Conservation (phyloP, 352 stramenopile species). For the Globisporangium canariense region DNA sequence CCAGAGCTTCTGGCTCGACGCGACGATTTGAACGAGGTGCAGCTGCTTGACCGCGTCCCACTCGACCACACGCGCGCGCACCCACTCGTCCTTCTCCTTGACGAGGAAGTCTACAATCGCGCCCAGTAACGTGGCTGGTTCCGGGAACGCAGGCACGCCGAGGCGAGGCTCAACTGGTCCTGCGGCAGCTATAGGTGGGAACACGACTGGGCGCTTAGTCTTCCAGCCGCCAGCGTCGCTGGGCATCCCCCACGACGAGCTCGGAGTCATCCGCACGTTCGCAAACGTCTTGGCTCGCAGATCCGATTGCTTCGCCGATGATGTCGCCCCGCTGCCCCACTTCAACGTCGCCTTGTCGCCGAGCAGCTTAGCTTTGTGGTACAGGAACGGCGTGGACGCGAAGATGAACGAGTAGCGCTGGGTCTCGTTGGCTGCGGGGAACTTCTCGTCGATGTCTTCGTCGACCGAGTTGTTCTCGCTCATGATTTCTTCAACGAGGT, state of each 20-base stretch:
- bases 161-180: constrained; percentile 21
- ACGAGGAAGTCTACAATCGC: constrained; percentile 75
- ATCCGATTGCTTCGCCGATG: constrained; percentile 21
- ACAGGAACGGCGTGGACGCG: constrained; percentile 65
- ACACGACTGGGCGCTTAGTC: constrained; percentile 40
- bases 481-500: constrained; percentile 83
- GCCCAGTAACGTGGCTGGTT: constrained; percentile 40
- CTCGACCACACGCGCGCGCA: constrained; percentile 64
- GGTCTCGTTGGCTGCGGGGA: constrained; percentile 29
- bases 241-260: constrained; percentile 29
- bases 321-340: constrained; percentile 11
- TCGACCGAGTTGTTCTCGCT: constrained; percentile 53
- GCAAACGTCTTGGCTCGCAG: constrained; percentile 27
- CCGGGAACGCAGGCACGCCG: constrained; percentile 54
- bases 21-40: constrained; percentile 67
- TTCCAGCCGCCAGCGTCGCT: constrained; percentile 41
- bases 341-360: constrained; percentile 39
- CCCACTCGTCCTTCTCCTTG: constrained; percentile 66
- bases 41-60: constrained; percentile 61
- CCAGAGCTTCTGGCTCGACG: constrained; percentile 58
- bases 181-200: constrained; percentile 27
- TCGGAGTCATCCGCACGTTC: constrained; percentile 33
- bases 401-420: constrained; percentile 73
- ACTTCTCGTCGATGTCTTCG: constrained; percentile 45
- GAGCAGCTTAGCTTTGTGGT: constrained; percentile 42